These are phyloP conservation scores for Fragilaria crotonensis DNA, from an alignment of 108 stramenopile species.

Conservation along the genomic window DNA sequence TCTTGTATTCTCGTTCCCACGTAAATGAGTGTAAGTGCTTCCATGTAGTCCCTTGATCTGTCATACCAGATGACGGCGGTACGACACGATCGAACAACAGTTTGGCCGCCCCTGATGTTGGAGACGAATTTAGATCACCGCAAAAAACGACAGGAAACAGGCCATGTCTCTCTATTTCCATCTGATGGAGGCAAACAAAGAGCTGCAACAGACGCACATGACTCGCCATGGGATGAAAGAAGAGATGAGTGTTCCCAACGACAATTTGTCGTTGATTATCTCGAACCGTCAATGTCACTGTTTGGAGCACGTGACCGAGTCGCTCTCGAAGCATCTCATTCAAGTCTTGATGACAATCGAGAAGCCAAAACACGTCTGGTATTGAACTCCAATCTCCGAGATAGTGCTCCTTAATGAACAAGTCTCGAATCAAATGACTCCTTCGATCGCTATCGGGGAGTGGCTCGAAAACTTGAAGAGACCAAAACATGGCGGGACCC, in stretches of 20 bases:
- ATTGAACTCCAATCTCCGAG: slow-evolving; percentile 31
- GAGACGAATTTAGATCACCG: slow-evolving; percentile 57
- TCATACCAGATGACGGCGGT: slow-evolving; percentile 16
- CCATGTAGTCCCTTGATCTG: too few relatives aligned
- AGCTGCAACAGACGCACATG: slow-evolving; percentile 63
- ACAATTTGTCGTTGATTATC: slow-evolving; percentile 14
- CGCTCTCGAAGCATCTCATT: slow-evolving; percentile 27
- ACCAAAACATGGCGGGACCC: slow-evolving; percentile 71
- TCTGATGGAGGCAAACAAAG: slow-evolving; percentile 31
- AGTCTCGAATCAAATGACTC: slow-evolving; percentile 27
- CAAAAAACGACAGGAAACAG: slow-evolving; percentile 47
- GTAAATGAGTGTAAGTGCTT: slow-evolving; percentile 43
- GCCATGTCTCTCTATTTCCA: slow-evolving; percentile 26
- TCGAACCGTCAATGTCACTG: slow-evolving; percentile 25
- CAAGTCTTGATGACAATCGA: slow-evolving; percentile 32
- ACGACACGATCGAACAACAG: slow-evolving; percentile 39
- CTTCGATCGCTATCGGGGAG: slow-evolving; percentile 22
- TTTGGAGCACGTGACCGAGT: slow-evolving; percentile 50
- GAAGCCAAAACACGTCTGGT: slow-evolving; percentile 22
- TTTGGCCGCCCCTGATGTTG: slow-evolving; percentile 32
- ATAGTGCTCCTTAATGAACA: slow-evolving; percentile 30
- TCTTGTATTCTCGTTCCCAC: slow-evolving; percentile 33
- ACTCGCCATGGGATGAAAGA: slow-evolving; percentile 59
- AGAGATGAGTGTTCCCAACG: slow-evolving; percentile 68
- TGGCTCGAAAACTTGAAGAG: slow-evolving; percentile 35